Base-by-base conservation (phyloP, 2,329 filamentous ascomycete genomes). In the Dothidotthia symphoricarpi region DNA sequence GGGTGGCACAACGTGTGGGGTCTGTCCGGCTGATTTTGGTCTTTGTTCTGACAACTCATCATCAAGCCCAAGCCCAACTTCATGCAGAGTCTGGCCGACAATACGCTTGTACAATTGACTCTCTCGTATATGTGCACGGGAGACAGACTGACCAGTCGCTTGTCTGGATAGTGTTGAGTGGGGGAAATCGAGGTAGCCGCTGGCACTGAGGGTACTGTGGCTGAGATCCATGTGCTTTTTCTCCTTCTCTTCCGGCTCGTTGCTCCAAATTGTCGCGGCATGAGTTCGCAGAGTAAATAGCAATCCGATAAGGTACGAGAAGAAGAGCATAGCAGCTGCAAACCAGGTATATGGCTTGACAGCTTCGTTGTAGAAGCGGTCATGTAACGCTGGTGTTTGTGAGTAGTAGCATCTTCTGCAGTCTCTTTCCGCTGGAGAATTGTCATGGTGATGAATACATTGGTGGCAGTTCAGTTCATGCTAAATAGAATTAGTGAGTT, bases 261-360 rank as follows among this genome's bases (percentile, higher is more conserved):
- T 85, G 57, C 89, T 93, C 93, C 93, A 98, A 51, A 98, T 98
- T 30, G 96, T 86, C 4, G 94, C 90, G 3, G 93, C 93, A 63
- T 98, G 93, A 0, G 93, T 98, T 48, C 93, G 80, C 14, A 98
- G 77, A 1, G 93, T 98, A 68, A 98, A 98, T 76, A 93, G 88
- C 11, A 98, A 75, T 16, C 93, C 93, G 43, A 97, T 93, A 24
- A 93, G 75, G 63, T 98, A 98, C 1, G 90, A 94, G 17, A 95
- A 72, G 69, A 98, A 97, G 11, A 98, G 75, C 59, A 94, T 77
- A 3, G 83, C 70, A 1, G 93, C 88, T 4, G 88, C 85, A 59
- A 95, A 81, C 75, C 90, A 96, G 57, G 88, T 95, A 67, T 95
- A 98, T 1, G 93, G 93, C 30, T 88, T 82, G 7, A 98, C 91